A percentile compares a stretch with the other conserved stretches of the same genome.
Conservation (phyloP, 2,329 filamentous ascomycete genomes). For the Colletotrichum theobromicola region DNA sequence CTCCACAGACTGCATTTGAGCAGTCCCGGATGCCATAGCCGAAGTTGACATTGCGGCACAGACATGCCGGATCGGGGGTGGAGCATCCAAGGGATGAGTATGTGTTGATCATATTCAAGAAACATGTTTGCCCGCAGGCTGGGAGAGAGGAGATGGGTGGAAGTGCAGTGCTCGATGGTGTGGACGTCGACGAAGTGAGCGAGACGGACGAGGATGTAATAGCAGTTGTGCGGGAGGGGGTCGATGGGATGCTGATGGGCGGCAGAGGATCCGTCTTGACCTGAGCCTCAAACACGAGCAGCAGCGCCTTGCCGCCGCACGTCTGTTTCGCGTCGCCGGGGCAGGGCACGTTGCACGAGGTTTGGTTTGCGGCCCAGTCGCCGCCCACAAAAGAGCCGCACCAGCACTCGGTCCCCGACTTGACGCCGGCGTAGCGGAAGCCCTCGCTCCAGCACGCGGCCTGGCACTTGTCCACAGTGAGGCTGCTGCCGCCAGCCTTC, state of each 20-base stretch:
- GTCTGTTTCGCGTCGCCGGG: slow-evolving; percentile 33
- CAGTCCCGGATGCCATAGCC: slow-evolving; percentile 20
- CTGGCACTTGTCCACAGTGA: slow-evolving; percentile 40
- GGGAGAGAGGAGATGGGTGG: background rate
- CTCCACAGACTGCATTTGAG: background rate
- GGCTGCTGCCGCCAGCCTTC: slow-evolving; percentile 23
- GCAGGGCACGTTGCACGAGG: slow-evolving; percentile 36
- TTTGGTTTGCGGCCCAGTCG: slow-evolving; percentile 22
- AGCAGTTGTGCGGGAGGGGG: background rate
- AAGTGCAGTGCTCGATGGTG: background rate
- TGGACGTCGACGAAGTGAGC: background rate
- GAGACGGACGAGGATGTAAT: background rate
- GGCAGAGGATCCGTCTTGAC: background rate
- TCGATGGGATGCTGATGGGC: background rate
- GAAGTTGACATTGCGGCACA: slow-evolving; percentile 21
- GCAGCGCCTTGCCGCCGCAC: slow-evolving; percentile 36
- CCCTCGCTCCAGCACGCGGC: slow-evolving; percentile 37
- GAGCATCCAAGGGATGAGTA: slow-evolving; percentile 10
- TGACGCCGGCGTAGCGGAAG: slow-evolving; percentile 42
- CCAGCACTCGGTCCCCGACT: slow-evolving; percentile 43
- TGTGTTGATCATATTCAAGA: background rate
- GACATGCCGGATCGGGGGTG: slow-evolving; percentile 4
- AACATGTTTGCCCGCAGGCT: background rate
- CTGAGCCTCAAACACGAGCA: slow-evolving; percentile 32
- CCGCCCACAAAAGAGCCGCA: slow-evolving; percentile 37